phyloP scores from a whole-genome alignment of 495 filamentous ascomycete genomes.

The Aspergillus ellipticus region DNA sequence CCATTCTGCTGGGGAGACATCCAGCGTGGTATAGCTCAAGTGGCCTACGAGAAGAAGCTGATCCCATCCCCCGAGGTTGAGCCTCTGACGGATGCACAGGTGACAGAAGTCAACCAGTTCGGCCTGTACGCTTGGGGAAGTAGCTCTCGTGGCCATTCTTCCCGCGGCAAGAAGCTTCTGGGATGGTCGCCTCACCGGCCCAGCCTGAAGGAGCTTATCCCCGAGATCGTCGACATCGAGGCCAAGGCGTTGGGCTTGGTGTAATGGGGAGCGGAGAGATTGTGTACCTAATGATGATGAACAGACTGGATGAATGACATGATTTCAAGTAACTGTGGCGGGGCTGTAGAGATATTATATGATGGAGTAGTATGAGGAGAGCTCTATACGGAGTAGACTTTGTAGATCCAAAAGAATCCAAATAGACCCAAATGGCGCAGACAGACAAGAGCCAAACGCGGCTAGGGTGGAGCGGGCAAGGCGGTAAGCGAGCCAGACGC shows the following conservation, averaged over 20 bases:
- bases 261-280: conserved; percentile 37
- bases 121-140: conserved; percentile 53
- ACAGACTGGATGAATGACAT: conserved; percentile 10
- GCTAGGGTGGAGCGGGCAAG: neutral
- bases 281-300: too few relatives aligned
- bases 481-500: conserved; percentile 11
- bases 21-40: conserved; percentile 54
- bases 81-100: conserved; percentile 28
- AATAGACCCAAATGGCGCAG: neutral
- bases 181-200: conserved; percentile 58
- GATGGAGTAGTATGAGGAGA: too few relatives aligned
- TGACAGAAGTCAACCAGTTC: conserved; percentile 24
- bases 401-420: too few relatives aligned
- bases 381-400: too few relatives aligned
- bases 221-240: conserved; percentile 51
- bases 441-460: conserved; percentile 5
- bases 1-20: conserved; percentile 70
- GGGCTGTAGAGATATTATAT: too few relatives aligned
- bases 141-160: conserved; percentile 59
- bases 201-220: conserved; percentile 53
- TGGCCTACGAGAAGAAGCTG: conserved; percentile 60
- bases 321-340: neutral
- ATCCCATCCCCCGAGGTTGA: conserved; percentile 55
- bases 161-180: conserved; percentile 61
- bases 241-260: conserved; percentile 57